Percentiles rank a stretch among this genome's conserved stretches.
These are phyloP conservation scores for Candida sp. DNA, from an alignment of 1,139 yeast species.

Conservation along the genomic window DNA sequence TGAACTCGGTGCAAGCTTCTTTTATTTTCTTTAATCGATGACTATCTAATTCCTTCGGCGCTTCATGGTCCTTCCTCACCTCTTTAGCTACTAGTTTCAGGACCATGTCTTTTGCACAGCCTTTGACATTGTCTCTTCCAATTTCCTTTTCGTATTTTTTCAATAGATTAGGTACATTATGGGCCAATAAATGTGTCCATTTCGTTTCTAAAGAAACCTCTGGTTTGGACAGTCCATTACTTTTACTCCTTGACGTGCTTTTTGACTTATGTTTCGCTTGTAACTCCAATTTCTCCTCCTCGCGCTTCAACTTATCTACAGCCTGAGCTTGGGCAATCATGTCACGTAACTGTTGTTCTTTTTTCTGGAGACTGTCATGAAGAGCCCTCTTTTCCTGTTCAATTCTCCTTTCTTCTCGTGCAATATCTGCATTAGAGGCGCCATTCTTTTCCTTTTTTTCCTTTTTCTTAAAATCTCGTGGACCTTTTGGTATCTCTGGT, in stretches of 20 bases:
- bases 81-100: conserved; percentile 65
- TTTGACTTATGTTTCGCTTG: conserved; percentile 12
- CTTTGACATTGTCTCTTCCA: conserved; percentile 71
- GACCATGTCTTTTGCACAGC: conserved; percentile 77
- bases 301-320: conserved; percentile 12
- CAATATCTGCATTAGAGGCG: conserved; percentile 12
- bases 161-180: conserved; percentile 74
- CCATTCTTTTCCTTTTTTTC: not conserved
- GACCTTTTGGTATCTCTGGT: conserved; percentile 20
- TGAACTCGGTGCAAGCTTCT: conserved; percentile 59
- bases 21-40: conserved; percentile 70
- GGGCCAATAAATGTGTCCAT: conserved; percentile 69
- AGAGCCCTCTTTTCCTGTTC: conserved; percentile 29
- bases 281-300: conserved; percentile 1
- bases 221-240: conserved; percentile 6
- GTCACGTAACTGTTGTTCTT: conserved; percentile 35
- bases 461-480: conserved; percentile 11
- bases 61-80: conserved; percentile 35
- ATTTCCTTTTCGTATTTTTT: conserved; percentile 63
- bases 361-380: conserved; percentile 25
- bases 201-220: conserved; percentile 25
- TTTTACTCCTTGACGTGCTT: conserved; percentile 8
- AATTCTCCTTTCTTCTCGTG: conserved; percentile 34
- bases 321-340: conserved; percentile 33
- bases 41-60: conserved; percentile 51